Base-by-base conservation (phyloP, 139 green algal species). In the Penium margaritaceum region DNA sequence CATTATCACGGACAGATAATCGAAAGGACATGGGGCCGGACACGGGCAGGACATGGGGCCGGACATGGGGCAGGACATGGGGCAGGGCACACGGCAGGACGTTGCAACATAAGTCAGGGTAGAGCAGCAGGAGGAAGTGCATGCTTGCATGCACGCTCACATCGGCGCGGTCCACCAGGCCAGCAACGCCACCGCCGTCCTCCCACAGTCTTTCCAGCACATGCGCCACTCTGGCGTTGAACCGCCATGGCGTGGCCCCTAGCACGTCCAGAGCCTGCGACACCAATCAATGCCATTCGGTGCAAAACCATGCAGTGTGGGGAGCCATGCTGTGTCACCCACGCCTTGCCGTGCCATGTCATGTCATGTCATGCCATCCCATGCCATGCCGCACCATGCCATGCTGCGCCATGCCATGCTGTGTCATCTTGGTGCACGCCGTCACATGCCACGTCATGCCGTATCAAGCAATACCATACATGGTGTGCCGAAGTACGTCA, bases 131-230 rank as follows among this genome's bases (percentile, higher is more conserved):
- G 12, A 39, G 55, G 30, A 34, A 65, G 2, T n/a, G 30, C 55
- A n/a, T 35, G 55, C 15, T n/a, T 17, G 29, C 19, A 27, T 6
- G 29, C 21, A 3, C 17, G 2, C 58, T 36, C 7, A 66, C 64
- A 24, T 72, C 36, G 14, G 67, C 0, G 27, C 64, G 27, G 19
- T 36, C 30, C 9, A 72, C 64, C 19, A 72, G 34, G 19, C 70
- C 70, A 0, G 39, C 70, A 17, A 76, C 30, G 24, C 41, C 15
- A 2, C 70, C 70, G 4, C 70, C 70, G n/a, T 77, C 37, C 0
- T 77, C 29, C 70, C 70, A 77, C 4, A 77, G 33, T 24, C 78
- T 12, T n/a, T 76, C 30, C 15, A 77, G 36, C 58, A 77, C 70
- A 12, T 6, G 21, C 15, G 63, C 61, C 5, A 77, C 70, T 19